These are phyloP conservation scores for Candida yuanshanica DNA, from an alignment of 805 yeast genomes.

Conservation along the genomic window DNA sequence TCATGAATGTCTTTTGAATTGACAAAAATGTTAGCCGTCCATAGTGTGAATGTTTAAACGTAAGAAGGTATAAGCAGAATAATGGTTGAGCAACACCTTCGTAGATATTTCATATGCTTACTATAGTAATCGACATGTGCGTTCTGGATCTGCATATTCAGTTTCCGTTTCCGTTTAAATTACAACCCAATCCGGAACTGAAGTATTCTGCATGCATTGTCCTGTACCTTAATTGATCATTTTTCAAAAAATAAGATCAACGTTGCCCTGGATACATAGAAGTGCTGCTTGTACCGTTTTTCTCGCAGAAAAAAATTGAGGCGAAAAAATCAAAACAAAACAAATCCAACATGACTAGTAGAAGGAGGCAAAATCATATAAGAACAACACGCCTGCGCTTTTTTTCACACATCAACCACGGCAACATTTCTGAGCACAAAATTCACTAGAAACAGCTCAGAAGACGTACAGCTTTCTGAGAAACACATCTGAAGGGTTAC, in stretches of 20 bases:
- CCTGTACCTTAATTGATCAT: background rate
- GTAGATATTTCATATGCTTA: no score
- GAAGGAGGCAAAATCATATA: background rate
- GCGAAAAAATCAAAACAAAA: conserved; percentile 4
- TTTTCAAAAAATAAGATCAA: background rate
- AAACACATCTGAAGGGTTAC: no score
- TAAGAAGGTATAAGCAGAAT: no score
- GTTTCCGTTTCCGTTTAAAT: background rate
- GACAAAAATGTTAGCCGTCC: no score
- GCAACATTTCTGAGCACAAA: background rate
- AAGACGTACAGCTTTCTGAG: no score
- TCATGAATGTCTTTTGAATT: no score
- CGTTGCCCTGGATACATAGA: background rate
- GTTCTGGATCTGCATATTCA: no score
- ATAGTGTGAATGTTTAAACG: no score
- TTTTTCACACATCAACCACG: background rate
- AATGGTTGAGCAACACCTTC: no score
- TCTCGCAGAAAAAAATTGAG: background rate
- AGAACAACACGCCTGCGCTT: background rate
- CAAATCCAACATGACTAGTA: background rate
- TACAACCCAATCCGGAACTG: background rate
- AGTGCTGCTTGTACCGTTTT: background rate
- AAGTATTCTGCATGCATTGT: background rate
- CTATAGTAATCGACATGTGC: no score
- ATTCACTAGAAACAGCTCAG: no score